These are phyloP conservation scores for Vicia faba DNA, from an alignment of 306 rosid genomes.

Conservation along the genomic window DNA sequence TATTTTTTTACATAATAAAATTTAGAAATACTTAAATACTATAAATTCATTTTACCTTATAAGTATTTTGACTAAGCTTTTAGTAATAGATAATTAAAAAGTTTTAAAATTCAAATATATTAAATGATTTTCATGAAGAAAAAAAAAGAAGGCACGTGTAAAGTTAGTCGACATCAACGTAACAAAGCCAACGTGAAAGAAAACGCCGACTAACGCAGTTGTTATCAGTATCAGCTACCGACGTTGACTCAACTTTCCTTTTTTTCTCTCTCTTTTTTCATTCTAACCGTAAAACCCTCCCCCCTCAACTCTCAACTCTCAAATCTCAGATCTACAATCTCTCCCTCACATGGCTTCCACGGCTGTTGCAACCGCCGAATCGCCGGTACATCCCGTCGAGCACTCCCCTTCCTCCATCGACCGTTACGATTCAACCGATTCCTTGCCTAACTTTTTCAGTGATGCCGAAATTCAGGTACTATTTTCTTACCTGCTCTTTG, in stretches of 20 bases:
- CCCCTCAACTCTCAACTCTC: conserved; percentile 7
- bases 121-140: too few species aligned
- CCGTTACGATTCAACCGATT: conserved; percentile 47
- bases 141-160: not conserved
- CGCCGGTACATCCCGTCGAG: conserved; percentile 44
- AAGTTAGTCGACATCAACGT: not conserved
- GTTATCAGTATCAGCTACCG: not conserved
- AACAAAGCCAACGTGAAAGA: not conserved
- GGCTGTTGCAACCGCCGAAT: conserved; percentile 45
- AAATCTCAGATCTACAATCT: conserved; percentile 27
- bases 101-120: too few species aligned
- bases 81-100: too few species aligned
- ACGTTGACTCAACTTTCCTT: conserved; percentile 3
- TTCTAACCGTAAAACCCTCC: conserved; percentile 35
- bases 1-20: too few species aligned
- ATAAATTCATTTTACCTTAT: too few species aligned
- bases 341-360: conserved; percentile 32
- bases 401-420: conserved; percentile 54
- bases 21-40: too few species aligned
- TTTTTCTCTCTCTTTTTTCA: not conserved
- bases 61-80: too few species aligned
- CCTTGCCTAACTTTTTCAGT: conserved; percentile 43
- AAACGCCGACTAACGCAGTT: not conserved
- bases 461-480: conserved; percentile 63
- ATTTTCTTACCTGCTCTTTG: not conserved